Evolutionary conservation across 2,329 filamentous ascomycete genomes (phyloP).

Genomic region (Gyromitra esculenta): DNA sequence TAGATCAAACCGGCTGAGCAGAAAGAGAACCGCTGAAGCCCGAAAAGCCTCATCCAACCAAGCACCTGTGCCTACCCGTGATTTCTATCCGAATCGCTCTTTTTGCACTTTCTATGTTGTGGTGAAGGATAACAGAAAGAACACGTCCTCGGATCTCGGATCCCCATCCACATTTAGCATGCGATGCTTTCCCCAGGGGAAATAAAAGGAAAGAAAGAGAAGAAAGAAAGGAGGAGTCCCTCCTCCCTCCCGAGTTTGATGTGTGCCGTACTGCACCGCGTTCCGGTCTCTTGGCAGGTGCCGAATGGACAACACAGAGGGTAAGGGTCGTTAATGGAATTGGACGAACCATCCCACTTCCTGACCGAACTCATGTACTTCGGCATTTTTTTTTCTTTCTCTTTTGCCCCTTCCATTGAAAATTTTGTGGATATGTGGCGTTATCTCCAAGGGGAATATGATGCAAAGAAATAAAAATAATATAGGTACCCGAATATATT

Average conservation of each 20-base stretch:
- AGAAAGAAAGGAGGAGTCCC: too few species aligned
- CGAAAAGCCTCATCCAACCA: conserved; percentile 9
- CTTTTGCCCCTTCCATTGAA: neutral
- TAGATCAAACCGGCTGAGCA: neutral
- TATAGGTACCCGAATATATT: conserved; percentile 12
- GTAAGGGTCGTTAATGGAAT: neutral
- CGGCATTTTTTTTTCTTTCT: neutral
- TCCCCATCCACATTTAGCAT: conserved; percentile 19
- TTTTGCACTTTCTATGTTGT: neutral
- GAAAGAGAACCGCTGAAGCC: conserved; percentile 2
- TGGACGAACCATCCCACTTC: conserved; percentile 29
- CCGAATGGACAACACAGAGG: conserved; percentile 41
- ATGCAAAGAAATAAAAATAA: conserved; percentile 14
- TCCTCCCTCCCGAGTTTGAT: conserved; percentile 5
- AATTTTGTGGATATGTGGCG: conserved; percentile 44
- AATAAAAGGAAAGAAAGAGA: neutral
- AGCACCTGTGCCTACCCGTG: conserved; percentile 34
- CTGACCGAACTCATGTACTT: neutral
- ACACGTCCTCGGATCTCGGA: conserved; percentile 26
- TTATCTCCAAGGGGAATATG: neutral
- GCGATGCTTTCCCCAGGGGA: conserved; percentile 13
- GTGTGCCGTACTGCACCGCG: conserved; percentile 11
- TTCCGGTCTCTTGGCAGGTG: conserved; percentile 30
- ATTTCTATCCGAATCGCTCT: conserved; percentile 18
- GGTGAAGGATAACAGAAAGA: conserved; percentile 4